Conservation (phyloP, 140 eudicot species). For the Erigeron philadelphicus region DNA sequence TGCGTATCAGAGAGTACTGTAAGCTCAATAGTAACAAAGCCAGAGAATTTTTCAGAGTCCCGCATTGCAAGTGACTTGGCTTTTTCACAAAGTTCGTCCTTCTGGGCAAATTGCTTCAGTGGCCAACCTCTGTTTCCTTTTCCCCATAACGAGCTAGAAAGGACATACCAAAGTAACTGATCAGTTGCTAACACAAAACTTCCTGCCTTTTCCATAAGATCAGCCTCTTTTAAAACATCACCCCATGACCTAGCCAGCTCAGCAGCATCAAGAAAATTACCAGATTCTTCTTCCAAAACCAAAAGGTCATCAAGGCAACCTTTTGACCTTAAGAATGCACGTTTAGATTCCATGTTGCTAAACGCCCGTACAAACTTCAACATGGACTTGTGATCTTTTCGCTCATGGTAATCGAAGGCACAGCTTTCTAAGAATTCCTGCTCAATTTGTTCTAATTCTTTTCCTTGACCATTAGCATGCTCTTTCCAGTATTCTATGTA, state of each 20-base stretch:
- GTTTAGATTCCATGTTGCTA: slow-evolving; percentile 35
- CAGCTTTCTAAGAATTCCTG: slow-evolving; percentile 44
- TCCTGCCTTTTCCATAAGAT: slow-evolving; percentile 41
- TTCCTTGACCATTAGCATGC: slow-evolving; percentile 16
- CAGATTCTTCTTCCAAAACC: slow-evolving; percentile 48
- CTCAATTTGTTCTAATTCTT: slow-evolving; percentile 34
- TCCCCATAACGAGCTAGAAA: slow-evolving; percentile 35
- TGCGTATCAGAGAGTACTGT: slow-evolving; percentile 26
- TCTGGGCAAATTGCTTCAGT: slow-evolving; percentile 33
- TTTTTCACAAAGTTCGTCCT: slow-evolving; percentile 33
- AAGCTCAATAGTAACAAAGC: slow-evolving; percentile 31
- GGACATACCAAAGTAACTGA: slow-evolving; percentile 28
- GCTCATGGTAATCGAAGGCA: slow-evolving; percentile 30
- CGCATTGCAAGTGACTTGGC: slow-evolving; percentile 28
- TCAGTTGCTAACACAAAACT: slow-evolving; percentile 22
- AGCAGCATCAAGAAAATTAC: slow-evolving; percentile 42
- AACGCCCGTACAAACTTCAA: slow-evolving; percentile 48
- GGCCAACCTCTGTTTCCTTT: slow-evolving; percentile 49
- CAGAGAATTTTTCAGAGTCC: slow-evolving; percentile 20
- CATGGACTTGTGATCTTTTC: slow-evolving; percentile 29
- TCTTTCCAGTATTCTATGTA: slow-evolving; percentile 52
- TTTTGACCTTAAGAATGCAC: slow-evolving; percentile 33
- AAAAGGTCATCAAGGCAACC: slow-evolving; percentile 48
- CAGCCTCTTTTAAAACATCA: slow-evolving; percentile 39
- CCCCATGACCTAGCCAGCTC: slow-evolving; percentile 43